Conservation (phyloP, 2,329 filamentous ascomycete genomes). For the Monilinia fructigena region DNA sequence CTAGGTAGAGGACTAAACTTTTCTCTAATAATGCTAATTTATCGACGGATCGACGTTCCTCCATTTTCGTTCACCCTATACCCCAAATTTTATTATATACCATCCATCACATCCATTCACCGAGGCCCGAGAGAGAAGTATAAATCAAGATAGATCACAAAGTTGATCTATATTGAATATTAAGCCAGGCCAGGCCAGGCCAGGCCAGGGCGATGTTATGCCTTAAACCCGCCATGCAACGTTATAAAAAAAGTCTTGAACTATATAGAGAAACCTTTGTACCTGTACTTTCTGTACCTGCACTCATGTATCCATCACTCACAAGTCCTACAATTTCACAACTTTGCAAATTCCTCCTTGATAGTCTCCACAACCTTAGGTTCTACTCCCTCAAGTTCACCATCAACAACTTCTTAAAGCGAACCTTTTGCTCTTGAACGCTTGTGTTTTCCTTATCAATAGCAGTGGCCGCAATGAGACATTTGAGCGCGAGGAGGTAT, state of each 20-base stretch:
- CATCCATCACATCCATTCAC: not conserved
- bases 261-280: conserved; percentile 10
- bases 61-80: no score
- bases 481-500: conserved; percentile 82
- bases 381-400: conserved; percentile 58
- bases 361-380: conserved; percentile 68
- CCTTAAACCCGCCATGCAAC: not conserved
- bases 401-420: conserved; percentile 64
- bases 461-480: conserved; percentile 69
- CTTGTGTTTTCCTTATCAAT: conserved; percentile 68
- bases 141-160: no score
- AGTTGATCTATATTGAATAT: not conserved
- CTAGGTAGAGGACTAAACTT: no score
- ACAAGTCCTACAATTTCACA: not conserved
- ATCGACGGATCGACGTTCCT: no score
- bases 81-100: not conserved
- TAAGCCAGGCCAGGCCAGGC: not conserved
- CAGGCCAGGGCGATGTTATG: not conserved
- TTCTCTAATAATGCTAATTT: no score
- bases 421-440: conserved; percentile 71
- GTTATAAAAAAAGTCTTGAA: not conserved
- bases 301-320: not conserved
- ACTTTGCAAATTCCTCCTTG: conserved; percentile 60
- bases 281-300: not conserved
- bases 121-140: no score